Base-by-base conservation (phyloP, 139 green algal species). In the Chlorella vulgaris region DNA sequence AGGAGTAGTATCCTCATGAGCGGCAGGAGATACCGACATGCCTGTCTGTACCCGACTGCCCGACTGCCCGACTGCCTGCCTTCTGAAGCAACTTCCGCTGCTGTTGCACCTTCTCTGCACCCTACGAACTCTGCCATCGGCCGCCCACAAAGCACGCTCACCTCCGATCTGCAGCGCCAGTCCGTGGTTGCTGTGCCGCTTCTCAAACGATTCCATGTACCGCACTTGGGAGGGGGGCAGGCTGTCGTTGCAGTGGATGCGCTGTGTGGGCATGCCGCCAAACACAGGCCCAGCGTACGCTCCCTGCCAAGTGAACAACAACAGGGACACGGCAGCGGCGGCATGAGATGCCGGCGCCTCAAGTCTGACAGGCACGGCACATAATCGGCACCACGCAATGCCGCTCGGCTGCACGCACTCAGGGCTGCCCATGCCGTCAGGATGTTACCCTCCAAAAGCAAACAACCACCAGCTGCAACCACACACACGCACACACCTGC, bases 131-230 rank as follows among this genome's bases (percentile, higher is more conserved):
- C 13, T 58, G 47, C 47, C 10, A 58, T 24, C 15, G 24, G 6
- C 5, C 38, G 8, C 24, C 38, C 24, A 1, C 39, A 21, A 18
- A 0, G 8, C 21, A 6, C 33, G 31, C 73, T 5, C 53, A 79
- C 60, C 88, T 0, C 90, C 91, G 40, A 96, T 90, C 51, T 69
- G 39, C 35, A 36, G 47, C 38, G 85, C 51, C 26, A 89, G 58
- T 3, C n/a, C 76, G 83, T 97, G 92, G 73, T 94, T 89, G 2
- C 86, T 94, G 85, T 98, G 95, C 19, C 88, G 84, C 29, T 74
- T 87, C 86, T 98, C 95, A 78, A 90, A 96, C 15, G 86, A 93
- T 89, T 98, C 93, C 95, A 98, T 98, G 88, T 96, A 97, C 0
- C 90, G 84, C 38, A 84, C 84, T 50, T 88, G 58, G 38, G 81